These are phyloP conservation scores for Apiotrichum gracile DNA, from an alignment of 1,284 basidiomycete species.

Conservation along the genomic window DNA sequence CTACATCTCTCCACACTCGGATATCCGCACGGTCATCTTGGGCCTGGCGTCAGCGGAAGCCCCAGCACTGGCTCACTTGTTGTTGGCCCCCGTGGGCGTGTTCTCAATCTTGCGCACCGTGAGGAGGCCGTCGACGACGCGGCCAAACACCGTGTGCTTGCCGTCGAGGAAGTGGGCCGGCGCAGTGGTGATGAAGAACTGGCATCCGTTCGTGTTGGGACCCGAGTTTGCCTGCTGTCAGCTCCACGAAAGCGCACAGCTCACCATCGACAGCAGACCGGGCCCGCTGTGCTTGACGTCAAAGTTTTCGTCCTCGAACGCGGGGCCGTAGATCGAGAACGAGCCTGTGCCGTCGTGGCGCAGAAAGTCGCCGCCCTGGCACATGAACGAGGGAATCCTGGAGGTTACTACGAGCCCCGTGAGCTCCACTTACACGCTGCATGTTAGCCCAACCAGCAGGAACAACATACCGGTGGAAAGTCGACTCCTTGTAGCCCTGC, in stretches of 20 bases:
- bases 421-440: slow-evolving; percentile 10
- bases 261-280: slow-evolving; percentile 78
- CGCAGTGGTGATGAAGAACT: slow-evolving; percentile 96
- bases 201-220: slow-evolving; percentile 81
- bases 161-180: slow-evolving; percentile 90
- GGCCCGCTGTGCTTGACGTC: slow-evolving; percentile 78
- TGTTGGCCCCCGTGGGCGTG: slow-evolving; percentile 67
- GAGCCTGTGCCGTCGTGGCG: slow-evolving; percentile 90
- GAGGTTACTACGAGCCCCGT: neutral
- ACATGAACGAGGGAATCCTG: slow-evolving; percentile 51
- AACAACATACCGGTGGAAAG: slow-evolving; percentile 76
- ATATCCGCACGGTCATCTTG: slow-evolving; percentile 21
- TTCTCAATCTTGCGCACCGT: slow-evolving; percentile 91
- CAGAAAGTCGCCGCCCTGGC: slow-evolving; percentile 63
- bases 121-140: slow-evolving; percentile 79
- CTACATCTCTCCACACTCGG: slow-evolving; percentile 53
- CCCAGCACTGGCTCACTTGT: slow-evolving; percentile 41
- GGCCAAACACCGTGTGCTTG: slow-evolving; percentile 91
- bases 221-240: slow-evolving; percentile 76
- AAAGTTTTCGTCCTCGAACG: slow-evolving; percentile 96
- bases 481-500: slow-evolving; percentile 80
- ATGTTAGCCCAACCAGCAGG: neutral
- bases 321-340: slow-evolving; percentile 90
- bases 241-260: slow-evolving; percentile 5
- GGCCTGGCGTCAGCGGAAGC: slow-evolving; percentile 10